Conservation (phyloP, 1,139 yeast genomes). For the Saccharomyces hybrid region DNA sequence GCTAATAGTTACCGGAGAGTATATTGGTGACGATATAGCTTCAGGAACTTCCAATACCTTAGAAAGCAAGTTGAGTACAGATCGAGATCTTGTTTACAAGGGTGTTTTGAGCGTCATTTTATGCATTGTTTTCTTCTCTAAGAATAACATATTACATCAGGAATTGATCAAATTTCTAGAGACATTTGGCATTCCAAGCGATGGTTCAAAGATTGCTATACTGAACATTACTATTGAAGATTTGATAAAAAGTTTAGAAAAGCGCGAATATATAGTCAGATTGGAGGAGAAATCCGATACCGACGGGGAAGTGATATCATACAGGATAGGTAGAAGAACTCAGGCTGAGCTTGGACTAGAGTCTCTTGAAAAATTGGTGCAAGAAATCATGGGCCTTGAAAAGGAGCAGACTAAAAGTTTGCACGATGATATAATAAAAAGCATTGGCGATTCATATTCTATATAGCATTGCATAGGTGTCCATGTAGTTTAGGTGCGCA, state of each 20-base stretch:
- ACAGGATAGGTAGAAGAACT: slow-evolving; percentile 26
- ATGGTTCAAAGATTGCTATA: slow-evolving; percentile 25
- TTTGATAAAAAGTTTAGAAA: slow-evolving; percentile 18
- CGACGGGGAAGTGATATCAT: slow-evolving; percentile 18
- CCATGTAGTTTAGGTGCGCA: neutral
- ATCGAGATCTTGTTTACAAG: slow-evolving; percentile 18
- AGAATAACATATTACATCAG: slow-evolving; percentile 23
- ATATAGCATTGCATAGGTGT: neutral
- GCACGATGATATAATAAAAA: slow-evolving; percentile 16
- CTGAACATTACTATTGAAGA: slow-evolving; percentile 20
- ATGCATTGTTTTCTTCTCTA: slow-evolving; percentile 23
- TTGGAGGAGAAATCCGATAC: slow-evolving; percentile 20
- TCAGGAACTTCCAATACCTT: slow-evolving; percentile 9
- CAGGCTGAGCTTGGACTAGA: slow-evolving; percentile 23
- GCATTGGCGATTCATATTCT: slow-evolving; percentile 24
- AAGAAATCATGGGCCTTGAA: slow-evolving; percentile 18
- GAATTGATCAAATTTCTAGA: slow-evolving; percentile 18
- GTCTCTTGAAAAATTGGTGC: slow-evolving; percentile 18
- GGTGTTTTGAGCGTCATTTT: slow-evolving; percentile 22
- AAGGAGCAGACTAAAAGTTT: slow-evolving; percentile 13
- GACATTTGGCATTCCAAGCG: slow-evolving; percentile 26
- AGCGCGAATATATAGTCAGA: slow-evolving; percentile 20
- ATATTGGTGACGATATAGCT: slow-evolving; percentile 16
- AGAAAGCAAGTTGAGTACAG: slow-evolving; percentile 9
- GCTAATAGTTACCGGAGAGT: slow-evolving; percentile 15